Conservation (phyloP, 352 stramenopile species). For the Pythium guiyangense region DNA sequence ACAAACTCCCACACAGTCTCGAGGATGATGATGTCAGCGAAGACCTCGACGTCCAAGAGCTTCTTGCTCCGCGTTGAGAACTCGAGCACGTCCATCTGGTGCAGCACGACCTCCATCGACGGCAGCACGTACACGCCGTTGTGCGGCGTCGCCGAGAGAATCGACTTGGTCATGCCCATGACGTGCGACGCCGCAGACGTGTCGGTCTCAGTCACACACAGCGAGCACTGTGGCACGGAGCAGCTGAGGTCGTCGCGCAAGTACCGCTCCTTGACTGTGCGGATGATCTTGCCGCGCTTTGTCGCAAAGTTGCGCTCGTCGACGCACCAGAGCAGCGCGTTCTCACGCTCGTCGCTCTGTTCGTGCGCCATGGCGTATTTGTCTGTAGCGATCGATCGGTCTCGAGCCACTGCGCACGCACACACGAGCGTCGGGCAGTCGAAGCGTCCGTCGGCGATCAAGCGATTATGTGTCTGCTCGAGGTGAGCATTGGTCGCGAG, state of each 20-base stretch:
- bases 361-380: not conserved
- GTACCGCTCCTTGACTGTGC: constrained; percentile 84
- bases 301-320: constrained; percentile 80
- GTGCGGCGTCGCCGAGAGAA: constrained; percentile 46
- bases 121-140: constrained; percentile 72
- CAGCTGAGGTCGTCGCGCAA: constrained; percentile 87
- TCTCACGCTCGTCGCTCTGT: constrained; percentile 2
- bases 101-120: constrained; percentile 88
- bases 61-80: constrained; percentile 61
- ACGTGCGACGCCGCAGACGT: constrained; percentile 48
- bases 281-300: constrained; percentile 73
- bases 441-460: too few species aligned
- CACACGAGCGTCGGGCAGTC: too few species aligned
- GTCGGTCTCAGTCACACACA: constrained; percentile 60
- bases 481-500: too few species aligned
- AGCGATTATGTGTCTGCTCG: too few species aligned
- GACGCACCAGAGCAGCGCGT: constrained; percentile 61
- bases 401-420: too few species aligned
- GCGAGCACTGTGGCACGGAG: constrained; percentile 45
- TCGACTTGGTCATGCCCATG: constrained; percentile 49
- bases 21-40: constrained; percentile 85
- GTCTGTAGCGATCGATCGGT: too few species aligned
- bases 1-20: constrained; percentile 91
- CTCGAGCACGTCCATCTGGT: constrained; percentile 90
- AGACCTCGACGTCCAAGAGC: constrained; percentile 34